A percentile compares a stretch with the other conserved stretches of the same genome.
Conservation (phyloP, 176 grass and related monocot genomes). For the Raddia distichophylla region DNA sequence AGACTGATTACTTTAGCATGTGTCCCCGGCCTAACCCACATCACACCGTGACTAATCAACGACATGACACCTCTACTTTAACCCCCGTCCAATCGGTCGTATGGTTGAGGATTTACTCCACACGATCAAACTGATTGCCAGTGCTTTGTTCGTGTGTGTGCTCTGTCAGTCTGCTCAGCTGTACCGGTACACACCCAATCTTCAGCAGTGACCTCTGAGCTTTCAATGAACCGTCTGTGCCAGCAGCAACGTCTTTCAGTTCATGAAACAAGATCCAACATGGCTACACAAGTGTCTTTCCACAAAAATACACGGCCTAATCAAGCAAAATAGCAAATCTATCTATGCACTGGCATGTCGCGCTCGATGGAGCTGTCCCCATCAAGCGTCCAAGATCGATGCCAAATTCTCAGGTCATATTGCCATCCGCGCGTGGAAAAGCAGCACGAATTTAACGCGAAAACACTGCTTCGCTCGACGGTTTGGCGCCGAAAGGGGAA, state of each 20-base stretch:
- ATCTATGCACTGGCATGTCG: too few species aligned
- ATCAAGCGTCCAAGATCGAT: background rate
- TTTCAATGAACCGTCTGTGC: background rate
- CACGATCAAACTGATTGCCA: background rate
- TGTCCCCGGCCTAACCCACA: constrained; percentile 12
- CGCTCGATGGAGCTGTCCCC: too few species aligned
- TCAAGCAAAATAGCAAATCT: too few species aligned
- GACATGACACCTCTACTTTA: background rate
- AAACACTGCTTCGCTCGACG: background rate
- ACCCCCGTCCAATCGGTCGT: background rate
- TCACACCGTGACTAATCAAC: background rate
- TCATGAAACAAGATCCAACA: too few species aligned
- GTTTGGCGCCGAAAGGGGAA: background rate
- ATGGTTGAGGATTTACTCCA: background rate
- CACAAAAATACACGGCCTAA: too few species aligned
- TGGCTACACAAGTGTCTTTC: too few species aligned
- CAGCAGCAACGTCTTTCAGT: too few species aligned
- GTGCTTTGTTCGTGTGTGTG: background rate
- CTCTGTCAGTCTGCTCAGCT: background rate
- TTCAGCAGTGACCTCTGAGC: background rate
- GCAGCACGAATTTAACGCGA: background rate
- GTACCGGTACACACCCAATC: background rate
- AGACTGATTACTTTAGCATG: background rate
- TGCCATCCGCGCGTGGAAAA: background rate
- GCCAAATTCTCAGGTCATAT: background rate